These are phyloP conservation scores for Magnaporthiopsis poae DNA, from an alignment of 2,329 filamentous ascomycete species.

Conservation along the genomic window DNA sequence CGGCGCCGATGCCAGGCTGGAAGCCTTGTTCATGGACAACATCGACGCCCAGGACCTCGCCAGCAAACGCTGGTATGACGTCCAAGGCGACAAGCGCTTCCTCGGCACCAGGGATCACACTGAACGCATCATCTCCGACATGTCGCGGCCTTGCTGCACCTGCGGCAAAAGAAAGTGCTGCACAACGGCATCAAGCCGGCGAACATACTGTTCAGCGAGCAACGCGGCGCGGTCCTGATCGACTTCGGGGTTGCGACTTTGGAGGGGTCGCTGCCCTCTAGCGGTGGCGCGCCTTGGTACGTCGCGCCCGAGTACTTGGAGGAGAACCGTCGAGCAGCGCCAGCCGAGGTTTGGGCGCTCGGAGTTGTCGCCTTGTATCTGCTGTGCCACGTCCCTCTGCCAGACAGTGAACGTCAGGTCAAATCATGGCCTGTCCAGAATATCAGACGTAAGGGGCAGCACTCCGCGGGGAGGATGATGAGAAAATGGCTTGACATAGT, in stretches of 20 bases:
- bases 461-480: too few species aligned
- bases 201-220: constrained; percentile 1
- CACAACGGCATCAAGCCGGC: constrained; percentile 7
- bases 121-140: neutral
- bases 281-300: constrained; percentile 1
- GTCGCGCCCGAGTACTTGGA: neutral
- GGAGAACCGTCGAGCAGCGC: neutral
- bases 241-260: constrained; percentile 2
- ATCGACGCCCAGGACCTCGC: too few species aligned
- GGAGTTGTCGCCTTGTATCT: neutral
- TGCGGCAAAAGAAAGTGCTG: neutral
- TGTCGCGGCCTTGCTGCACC: neutral
- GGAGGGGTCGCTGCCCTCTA: neutral
- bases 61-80: too few species aligned
- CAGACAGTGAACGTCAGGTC: neutral
- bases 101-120: too few species aligned
- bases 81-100: too few species aligned
- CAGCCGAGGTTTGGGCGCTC: neutral
- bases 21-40: too few species aligned
- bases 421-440: neutral
- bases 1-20: too few species aligned
- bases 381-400: neutral
- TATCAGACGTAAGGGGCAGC: too few species aligned
- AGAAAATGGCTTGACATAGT: too few species aligned
- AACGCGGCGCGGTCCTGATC: constrained; percentile 2